A percentile compares a stretch with the other conserved stretches of the same genome.
phyloP scores from a whole-genome alignment of 78 protist genomes.

The Pigoraptor vietnamica region DNA sequence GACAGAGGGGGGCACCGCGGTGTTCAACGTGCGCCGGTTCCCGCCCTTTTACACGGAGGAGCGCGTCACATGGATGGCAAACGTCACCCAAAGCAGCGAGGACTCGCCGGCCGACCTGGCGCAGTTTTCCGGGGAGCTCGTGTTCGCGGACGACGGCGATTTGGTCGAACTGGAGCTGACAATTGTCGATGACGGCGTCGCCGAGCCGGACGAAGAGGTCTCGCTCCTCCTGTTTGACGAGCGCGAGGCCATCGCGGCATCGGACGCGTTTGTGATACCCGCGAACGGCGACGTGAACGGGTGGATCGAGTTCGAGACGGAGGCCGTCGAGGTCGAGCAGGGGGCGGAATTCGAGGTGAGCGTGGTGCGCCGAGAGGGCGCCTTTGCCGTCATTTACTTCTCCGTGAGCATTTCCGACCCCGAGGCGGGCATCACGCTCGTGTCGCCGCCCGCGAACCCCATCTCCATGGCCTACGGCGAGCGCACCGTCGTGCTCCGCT shows the following conservation, averaged over 20 bases:
- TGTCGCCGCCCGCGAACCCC: no score
- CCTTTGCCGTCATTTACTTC: background rate
- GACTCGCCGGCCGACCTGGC: background rate
- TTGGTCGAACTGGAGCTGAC: background rate
- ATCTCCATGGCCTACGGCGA: no score
- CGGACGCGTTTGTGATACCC: background rate
- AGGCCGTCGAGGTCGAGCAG: background rate
- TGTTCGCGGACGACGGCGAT: background rate
- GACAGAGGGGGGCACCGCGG: background rate
- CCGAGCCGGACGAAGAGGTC: background rate
- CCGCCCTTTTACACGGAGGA: background rate
- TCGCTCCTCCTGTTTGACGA: background rate
- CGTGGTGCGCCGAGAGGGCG: background rate
- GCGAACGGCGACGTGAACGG: background rate
- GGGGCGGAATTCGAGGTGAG: background rate
- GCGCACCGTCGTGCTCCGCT: no score
- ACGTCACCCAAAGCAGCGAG: background rate
- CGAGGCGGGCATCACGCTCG: background rate
- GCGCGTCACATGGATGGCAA: background rate
- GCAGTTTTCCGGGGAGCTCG: background rate
- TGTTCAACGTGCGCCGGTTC: background rate
- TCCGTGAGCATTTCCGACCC: background rate
- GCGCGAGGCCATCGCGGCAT: background rate
- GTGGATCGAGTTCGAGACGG: background rate
- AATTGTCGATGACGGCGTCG: background rate